A percentile compares a stretch with the other conserved stretches of the same genome.
phyloP scores from a whole-genome alignment of 1,139 yeast genomes.

The Starmera stellimalicola region DNA sequence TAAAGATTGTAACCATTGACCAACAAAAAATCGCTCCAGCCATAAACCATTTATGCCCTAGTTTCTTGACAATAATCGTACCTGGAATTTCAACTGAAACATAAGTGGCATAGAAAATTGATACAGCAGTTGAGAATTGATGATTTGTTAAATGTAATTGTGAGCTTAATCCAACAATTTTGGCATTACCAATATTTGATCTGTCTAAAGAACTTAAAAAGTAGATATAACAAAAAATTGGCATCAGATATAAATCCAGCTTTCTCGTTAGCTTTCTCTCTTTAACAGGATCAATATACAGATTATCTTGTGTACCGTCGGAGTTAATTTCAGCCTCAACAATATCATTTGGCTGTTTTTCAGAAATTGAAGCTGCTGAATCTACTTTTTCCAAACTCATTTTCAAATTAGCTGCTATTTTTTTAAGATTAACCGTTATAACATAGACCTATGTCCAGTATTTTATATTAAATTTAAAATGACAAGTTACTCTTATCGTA shows the following conservation, averaged over 20 bases:
- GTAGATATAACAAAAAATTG: conserved; percentile 34
- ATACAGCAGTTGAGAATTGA: conserved; percentile 34
- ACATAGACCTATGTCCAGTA: neutral
- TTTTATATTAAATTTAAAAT: too few relatives aligned
- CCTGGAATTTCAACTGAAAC: conserved; percentile 8
- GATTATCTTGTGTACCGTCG: conserved; percentile 3
- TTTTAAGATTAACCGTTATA: neutral
- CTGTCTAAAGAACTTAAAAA: conserved; percentile 37
- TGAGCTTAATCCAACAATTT: conserved; percentile 34
- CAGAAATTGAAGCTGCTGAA: neutral
- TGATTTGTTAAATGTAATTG: conserved; percentile 30
- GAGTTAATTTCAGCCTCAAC: neutral
- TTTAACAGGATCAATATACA: conserved; percentile 11
- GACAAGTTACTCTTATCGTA: neutral
- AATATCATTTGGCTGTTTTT: neutral
- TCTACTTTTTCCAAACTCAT: neutral
- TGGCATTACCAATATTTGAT: conserved; percentile 36
- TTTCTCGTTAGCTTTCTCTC: conserved; percentile 29
- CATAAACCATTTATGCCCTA: conserved; percentile 32
- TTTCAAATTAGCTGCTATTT: neutral
- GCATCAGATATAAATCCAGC: conserved; percentile 32
- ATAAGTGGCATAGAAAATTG: conserved; percentile 37
- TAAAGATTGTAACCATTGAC: conserved; percentile 36
- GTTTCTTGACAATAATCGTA: conserved; percentile 20
- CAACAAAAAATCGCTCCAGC: conserved; percentile 30